phyloP scores from a whole-genome alignment of 345 rosid genomes.

The Eucalyptus erythrocorys region DNA sequence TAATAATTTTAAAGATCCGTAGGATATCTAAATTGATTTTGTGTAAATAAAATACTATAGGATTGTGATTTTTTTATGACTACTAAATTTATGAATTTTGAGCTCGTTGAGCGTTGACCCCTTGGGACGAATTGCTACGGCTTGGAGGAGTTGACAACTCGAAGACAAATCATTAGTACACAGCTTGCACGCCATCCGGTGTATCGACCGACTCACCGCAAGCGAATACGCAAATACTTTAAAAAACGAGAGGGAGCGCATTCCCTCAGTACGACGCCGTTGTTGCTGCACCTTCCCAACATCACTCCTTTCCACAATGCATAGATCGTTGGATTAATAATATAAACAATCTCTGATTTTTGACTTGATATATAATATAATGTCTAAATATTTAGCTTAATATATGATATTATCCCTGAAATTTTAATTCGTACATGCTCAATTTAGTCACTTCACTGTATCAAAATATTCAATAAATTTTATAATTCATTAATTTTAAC shows the following conservation, averaged over 20 bases:
- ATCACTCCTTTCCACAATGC: neutral
- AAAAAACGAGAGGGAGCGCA: neutral
- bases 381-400: fast-evolving
- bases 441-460: no score
- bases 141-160: neutral
- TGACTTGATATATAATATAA: no score
- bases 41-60: neutral
- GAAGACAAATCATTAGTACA: neutral
- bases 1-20: neutral
- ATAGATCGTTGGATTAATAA: neutral
- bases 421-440: fast-evolving
- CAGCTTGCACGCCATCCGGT: neutral
- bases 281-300: neutral
- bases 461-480: no score
- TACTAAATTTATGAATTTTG: neutral
- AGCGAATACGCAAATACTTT: neutral
- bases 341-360: no score
- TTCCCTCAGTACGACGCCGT: neutral
- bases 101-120: neutral
- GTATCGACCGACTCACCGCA: neutral
- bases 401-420: no score
- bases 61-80: neutral
- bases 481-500: neutral
- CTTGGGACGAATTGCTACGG: neutral
- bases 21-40: neutral